These are phyloP conservation scores for Penicillium concentricum DNA, from an alignment of 2,329 filamentous ascomycete genomes.

Conservation along the genomic window DNA sequence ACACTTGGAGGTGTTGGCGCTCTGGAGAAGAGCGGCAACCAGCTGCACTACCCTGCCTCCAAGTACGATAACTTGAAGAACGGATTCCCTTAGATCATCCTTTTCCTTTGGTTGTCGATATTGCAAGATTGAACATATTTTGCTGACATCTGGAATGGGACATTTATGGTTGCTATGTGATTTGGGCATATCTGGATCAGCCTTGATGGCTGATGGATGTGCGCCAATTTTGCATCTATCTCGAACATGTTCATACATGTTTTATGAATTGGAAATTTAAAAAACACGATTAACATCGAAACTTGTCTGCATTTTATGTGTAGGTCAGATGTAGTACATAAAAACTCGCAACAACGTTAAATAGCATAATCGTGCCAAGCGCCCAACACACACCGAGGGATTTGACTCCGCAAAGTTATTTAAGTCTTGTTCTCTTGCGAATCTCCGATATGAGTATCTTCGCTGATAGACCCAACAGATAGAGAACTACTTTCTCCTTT, in stretches of 20 bases:
- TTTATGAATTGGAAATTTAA: not conserved
- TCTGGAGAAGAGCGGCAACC: slow-evolving; percentile 51
- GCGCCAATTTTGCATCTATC: not conserved
- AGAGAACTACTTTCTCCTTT: not conserved
- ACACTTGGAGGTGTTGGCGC: slow-evolving; percentile 30
- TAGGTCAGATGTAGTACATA: not conserved
- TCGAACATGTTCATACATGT: not conserved
- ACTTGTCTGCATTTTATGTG: not conserved
- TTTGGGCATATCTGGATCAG: not conserved
- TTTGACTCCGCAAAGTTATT: not conserved
- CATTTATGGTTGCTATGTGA: not conserved
- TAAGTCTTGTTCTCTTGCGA: not conserved
- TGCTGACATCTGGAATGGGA: not conserved
- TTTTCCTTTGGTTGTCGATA: not conserved
- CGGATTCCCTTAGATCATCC: slow-evolving; percentile 12
- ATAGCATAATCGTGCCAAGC: too few species aligned
- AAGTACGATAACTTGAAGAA: slow-evolving; percentile 53
- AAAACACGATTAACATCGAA: not conserved
- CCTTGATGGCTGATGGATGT: not conserved
- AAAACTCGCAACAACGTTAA: not conserved
- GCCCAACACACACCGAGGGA: too few species aligned
- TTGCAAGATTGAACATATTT: not conserved
- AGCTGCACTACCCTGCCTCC: slow-evolving; percentile 52
- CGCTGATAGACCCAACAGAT: not conserved
- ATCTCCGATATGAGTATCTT: not conserved